Conservation (phyloP, 1,284 basidiomycete genomes). For the Schizophyllum amplum region DNA sequence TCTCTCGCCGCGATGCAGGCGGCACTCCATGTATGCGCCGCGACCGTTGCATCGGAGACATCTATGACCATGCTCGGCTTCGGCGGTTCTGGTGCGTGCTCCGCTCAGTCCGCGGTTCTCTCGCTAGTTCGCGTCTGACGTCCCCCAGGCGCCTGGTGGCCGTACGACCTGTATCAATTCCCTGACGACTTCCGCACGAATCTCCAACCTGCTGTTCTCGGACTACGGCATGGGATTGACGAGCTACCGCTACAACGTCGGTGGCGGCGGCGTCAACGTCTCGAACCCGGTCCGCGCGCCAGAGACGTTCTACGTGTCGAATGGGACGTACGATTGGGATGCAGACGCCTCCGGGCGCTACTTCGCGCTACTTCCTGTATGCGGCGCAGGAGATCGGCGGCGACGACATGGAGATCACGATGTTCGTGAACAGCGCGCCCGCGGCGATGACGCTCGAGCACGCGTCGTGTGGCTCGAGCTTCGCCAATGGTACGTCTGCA, state of each 20-base stretch:
- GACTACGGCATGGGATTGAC: conserved; percentile 32
- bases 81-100: background rate
- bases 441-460: conserved; percentile 22
- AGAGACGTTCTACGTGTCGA: conserved; percentile 31
- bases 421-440: conserved; percentile 28
- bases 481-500: conserved; percentile 19
- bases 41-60: background rate
- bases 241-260: conserved; percentile 35
- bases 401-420: conserved; percentile 21
- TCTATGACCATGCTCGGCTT: background rate
- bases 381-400: conserved; percentile 21
- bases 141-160: conserved; percentile 37
- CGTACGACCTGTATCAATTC: conserved; percentile 32
- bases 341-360: conserved; percentile 31
- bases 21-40: background rate
- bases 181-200: conserved; percentile 30
- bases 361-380: conserved; percentile 30
- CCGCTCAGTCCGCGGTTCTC: too few relatives aligned
- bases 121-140: too few relatives aligned
- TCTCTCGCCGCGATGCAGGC: background rate
- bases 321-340: conserved; percentile 32
- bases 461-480: conserved; percentile 24
- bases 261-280: conserved; percentile 34
- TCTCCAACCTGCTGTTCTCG: conserved; percentile 32
- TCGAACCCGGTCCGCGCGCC: conserved; percentile 31